A percentile compares a stretch with the other conserved stretches of the same genome.
These are phyloP conservation scores for Oxytropis ochrocephala DNA, from an alignment of 306 rosid genomes.

Conservation along the genomic window DNA sequence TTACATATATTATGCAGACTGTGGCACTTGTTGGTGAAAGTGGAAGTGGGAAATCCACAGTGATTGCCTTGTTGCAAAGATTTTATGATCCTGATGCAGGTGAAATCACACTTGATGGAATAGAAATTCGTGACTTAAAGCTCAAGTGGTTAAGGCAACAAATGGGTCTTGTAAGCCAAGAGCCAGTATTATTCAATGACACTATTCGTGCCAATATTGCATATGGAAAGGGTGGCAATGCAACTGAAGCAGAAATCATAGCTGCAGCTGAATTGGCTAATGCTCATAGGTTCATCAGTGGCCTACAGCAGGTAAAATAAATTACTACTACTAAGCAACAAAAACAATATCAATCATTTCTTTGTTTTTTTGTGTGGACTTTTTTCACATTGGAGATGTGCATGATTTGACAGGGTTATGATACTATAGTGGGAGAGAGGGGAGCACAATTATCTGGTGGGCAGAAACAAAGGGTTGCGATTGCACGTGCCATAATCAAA, in stretches of 20 bases:
- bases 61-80: constrained; percentile 67
- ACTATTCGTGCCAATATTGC: constrained; percentile 81
- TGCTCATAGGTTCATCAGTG: constrained; percentile 78
- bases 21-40: constrained; percentile 92
- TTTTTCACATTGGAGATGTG: not conserved
- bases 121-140: constrained; percentile 45
- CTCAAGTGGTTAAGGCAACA: constrained; percentile 92
- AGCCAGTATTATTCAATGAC: constrained; percentile 72
- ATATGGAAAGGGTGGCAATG: constrained; percentile 70
- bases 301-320: constrained; percentile 62
- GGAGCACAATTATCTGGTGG: constrained; percentile 85
- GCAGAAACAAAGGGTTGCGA: constrained; percentile 81
- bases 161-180: constrained; percentile 89
- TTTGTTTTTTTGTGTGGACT: not conserved
- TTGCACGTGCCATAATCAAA: constrained; percentile 75
- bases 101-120: constrained; percentile 63
- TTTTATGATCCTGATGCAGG: constrained; percentile 89
- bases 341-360: not conserved
- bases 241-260: constrained; percentile 69
- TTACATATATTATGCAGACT: constrained; percentile 33
- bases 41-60: constrained; percentile 91
- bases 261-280: constrained; percentile 72
- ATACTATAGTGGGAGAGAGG: constrained; percentile 74
- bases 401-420: constrained; percentile 53
- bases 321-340: too few relatives aligned